Conservation (phyloP, 1,139 yeast genomes). For the Suhomyces chickasaworum region DNA sequence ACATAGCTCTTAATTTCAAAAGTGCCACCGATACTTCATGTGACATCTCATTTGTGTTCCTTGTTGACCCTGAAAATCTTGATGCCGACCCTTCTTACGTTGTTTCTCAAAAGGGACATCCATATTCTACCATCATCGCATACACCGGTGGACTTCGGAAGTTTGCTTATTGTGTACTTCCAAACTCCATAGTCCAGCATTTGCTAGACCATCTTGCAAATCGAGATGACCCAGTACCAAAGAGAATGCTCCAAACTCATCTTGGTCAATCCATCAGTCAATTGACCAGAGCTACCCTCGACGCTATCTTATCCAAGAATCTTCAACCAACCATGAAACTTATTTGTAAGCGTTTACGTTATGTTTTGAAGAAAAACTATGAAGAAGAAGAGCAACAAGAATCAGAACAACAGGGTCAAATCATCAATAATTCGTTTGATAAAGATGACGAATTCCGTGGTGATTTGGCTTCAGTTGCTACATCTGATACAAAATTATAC, state of each 20-base stretch:
- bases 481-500: slow-evolving; percentile 15
- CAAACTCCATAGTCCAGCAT: slow-evolving; percentile 34
- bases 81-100: slow-evolving; percentile 37
- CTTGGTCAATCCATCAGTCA: slow-evolving; percentile 25
- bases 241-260: slow-evolving; percentile 11
- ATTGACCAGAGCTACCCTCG: slow-evolving; percentile 22
- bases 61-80: slow-evolving; percentile 15
- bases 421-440: slow-evolving; percentile 10
- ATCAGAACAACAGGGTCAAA: slow-evolving; percentile 7
- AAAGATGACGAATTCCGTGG: slow-evolving; percentile 2
- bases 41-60: slow-evolving; percentile 18
- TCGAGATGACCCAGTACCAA: slow-evolving; percentile 19
- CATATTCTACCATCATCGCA: slow-evolving; percentile 35
- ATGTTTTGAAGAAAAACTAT: slow-evolving; percentile 33
- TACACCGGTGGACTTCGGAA: slow-evolving; percentile 48
- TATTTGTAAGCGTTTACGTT: slow-evolving; percentile 52
- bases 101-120: slow-evolving; percentile 30
- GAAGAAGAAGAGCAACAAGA: slow-evolving; percentile 17
- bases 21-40: slow-evolving; percentile 7
- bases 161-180: slow-evolving; percentile 42
- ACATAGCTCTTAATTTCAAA: slow-evolving; percentile 37
- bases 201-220: slow-evolving; percentile 31
- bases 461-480: slow-evolving; percentile 1
- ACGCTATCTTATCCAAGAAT: slow-evolving; percentile 46
- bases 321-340: slow-evolving; percentile 52